Base-by-base conservation (phyloP, 495 filamentous ascomycete genomes). In the Penicillium ochrochloron region DNA sequence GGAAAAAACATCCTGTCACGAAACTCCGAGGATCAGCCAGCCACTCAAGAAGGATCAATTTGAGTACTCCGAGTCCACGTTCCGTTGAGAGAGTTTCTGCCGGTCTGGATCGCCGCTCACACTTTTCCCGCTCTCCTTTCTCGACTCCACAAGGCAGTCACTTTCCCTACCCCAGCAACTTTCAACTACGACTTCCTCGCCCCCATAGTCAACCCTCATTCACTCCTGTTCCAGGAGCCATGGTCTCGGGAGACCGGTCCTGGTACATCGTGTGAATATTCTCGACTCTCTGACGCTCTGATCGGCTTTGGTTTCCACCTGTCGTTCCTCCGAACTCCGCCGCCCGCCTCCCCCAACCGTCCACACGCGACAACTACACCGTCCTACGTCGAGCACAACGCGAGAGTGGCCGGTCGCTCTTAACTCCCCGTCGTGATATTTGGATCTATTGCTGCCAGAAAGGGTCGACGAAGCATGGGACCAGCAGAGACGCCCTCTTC, bases 401-500 rank as follows among this genome's bases (percentile, higher is more conserved):
- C 29, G 62, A 65, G 59, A 46, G 52, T 62, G 61, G 48, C 37
- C 25, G 55, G 69, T 63, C 62, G 63, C 33, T 60, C 50, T 63
- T 42, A 27, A 59, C 57, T 58, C 55, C 39, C 46, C 50, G 59
- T 29, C 33, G 53, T 56, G 31, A 19, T 34, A 39, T 3, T 54
- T 31, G 25, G 51, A n/a, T 12, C 14, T 9, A 23, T 56, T 34
- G 5, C n/a, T 23, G 33, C 53, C 31, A 25, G 19, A 37, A 37
- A 56, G 31, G 34, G 53, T 35, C 34, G 33, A 63, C 50, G 55
- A 75, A 80, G 70, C 62, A 82, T 82, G 80, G 75, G 77, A 76
- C 71, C 77, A 41, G 60, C 68, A 46, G 77, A 80, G 70, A 67
- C 67, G 23, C 64, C 73, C 19, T 79, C 78, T 57, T 81, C 78